These are phyloP conservation scores for Hemerocallis citrina DNA, from an alignment of 106 monocot genomes.

Conservation along the genomic window DNA sequence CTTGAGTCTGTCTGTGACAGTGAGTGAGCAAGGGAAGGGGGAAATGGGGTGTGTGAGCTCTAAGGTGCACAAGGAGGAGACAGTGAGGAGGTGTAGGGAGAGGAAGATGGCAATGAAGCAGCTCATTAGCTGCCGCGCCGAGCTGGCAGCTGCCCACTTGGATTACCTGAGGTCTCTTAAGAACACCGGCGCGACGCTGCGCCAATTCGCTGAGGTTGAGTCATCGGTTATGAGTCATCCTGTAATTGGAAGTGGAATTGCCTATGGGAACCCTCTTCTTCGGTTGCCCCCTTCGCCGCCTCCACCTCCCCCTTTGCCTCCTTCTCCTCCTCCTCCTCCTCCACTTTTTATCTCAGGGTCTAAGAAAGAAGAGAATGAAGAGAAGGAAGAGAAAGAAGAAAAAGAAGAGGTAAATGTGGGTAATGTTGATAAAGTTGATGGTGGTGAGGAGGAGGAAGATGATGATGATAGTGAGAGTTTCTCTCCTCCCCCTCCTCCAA, in stretches of 20 bases:
- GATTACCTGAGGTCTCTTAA: slow-evolving; percentile 56
- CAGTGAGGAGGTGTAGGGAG: slow-evolving; percentile 61
- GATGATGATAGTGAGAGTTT: slow-evolving; percentile 24
- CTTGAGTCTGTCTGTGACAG: not conserved
- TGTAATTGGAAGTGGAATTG: not conserved
- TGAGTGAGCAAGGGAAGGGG: no score
- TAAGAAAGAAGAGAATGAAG: slow-evolving; percentile 5
- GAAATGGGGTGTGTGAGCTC: slow-evolving; percentile 71
- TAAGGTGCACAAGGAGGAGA: slow-evolving; percentile 60
- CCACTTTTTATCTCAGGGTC: slow-evolving; percentile 13
- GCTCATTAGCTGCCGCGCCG: slow-evolving; percentile 38
- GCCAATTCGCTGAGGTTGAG: slow-evolving; percentile 59
- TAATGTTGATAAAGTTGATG: slow-evolving; percentile 3
- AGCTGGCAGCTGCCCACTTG: slow-evolving; percentile 43
- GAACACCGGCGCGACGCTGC: slow-evolving; percentile 68
- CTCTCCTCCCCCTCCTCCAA: slow-evolving; percentile 42
- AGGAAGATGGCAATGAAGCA: slow-evolving; percentile 63
- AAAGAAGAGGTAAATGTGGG: not conserved
- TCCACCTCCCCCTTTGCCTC: slow-evolving; percentile 31
- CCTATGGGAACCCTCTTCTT: not conserved
- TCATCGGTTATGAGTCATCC: slow-evolving; percentile 8
- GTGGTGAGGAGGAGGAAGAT: slow-evolving; percentile 4
- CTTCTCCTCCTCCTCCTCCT: slow-evolving; percentile 24
- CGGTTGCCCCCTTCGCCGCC: slow-evolving; percentile 30
- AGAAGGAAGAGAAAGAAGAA: not conserved